Base-by-base conservation (phyloP, 164 flowering plant genomes). In the Sextonia rubra region DNA sequence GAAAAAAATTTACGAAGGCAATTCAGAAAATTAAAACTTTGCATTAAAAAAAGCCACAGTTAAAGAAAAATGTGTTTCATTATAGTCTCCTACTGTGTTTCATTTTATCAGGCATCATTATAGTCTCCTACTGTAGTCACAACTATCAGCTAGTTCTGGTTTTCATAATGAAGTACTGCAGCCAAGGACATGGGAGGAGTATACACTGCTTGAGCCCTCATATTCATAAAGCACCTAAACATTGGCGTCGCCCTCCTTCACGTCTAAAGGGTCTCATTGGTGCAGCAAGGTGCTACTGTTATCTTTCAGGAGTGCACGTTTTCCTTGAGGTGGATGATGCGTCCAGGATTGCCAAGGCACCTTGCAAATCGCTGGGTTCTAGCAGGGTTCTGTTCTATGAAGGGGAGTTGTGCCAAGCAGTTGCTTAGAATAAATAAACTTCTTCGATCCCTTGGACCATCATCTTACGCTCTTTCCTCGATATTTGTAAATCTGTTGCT, bases 391-490 rank as follows among this genome's bases (percentile, higher is more conserved):
- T 93, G 4, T 91, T 95, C 81, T 91, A 87, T 74, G 98, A 95
- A 76, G 97, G 92, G 62, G 98, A 93, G 76, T 74, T 95, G 44
- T 94, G 98, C 84, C 96, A 91, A 67, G 98, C 98, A 70, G 98
- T 92, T 77, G 90, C 98, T 77, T 93, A 94, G 81, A 94, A 94
- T 78, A n/a, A n/a, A n/a, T n/a, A 94, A 90, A 73, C 97, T 94
- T 68, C 89, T 79, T 64, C 90, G 82, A 25, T 48, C 66, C 18
- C 30, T 64, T 30, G 14, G 22, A 12, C 4, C 0, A 14, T 24
- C 27, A 23, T 29, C 15, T 22, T 4, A 11, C 24, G 12, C 27
- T 27, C 47, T 9, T 26, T 29, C 67, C 67, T 32, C 67, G 20
- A 27, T n/a, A 14, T 64, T 15, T 64, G 67, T 64, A 64, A 64